Conservation (phyloP, 495 filamentous ascomycete species). For the Neurospora sp. region DNA sequence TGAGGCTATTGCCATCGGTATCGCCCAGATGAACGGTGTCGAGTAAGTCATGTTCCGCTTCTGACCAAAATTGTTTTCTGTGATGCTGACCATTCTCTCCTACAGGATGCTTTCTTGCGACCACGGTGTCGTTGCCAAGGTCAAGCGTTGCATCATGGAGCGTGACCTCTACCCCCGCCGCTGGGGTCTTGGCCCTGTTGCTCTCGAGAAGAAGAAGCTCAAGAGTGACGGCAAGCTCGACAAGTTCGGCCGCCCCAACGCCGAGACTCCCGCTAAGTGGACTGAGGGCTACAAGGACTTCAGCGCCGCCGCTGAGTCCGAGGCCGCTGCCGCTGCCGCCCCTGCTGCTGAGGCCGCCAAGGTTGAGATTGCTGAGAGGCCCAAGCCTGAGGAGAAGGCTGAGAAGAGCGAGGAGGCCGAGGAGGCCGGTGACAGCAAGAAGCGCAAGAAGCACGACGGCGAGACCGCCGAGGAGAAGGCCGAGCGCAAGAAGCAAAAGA, state of each 20-base stretch:
- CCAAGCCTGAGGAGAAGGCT: conserved; percentile 29
- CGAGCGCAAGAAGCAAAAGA: conserved; percentile 67
- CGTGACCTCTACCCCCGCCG: conserved; percentile 88
- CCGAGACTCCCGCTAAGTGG: conserved; percentile 86
- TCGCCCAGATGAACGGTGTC: conserved; percentile 66
- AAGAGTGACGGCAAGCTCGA: conserved; percentile 96
- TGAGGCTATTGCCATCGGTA: conserved; percentile 90
- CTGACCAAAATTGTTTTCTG: not conserved
- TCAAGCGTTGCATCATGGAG: conserved; percentile 98
- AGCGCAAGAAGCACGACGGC: conserved; percentile 73
- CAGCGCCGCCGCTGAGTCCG: conserved; percentile 33
- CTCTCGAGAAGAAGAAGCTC: conserved; percentile 96
- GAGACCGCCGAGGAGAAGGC: conserved; percentile 69
- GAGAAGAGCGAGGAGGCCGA: conserved; percentile 27
- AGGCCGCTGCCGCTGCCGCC: conserved; percentile 27
- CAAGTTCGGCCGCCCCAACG: conserved; percentile 89
- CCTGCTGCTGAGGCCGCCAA: conserved; percentile 16
- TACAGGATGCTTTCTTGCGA: conserved; percentile 67
- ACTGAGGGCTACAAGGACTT: conserved; percentile 83
- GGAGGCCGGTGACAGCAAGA: conserved; percentile 44
- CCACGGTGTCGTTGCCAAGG: conserved; percentile 93
- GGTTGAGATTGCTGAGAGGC: conserved; percentile 12
- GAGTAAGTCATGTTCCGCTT: conserved; percentile 9
- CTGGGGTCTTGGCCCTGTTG: conserved; percentile 89
- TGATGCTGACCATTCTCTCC: not conserved